phyloP scores from a whole-genome alignment of 805 yeast genomes.

The Candida sonorensis region DNA sequence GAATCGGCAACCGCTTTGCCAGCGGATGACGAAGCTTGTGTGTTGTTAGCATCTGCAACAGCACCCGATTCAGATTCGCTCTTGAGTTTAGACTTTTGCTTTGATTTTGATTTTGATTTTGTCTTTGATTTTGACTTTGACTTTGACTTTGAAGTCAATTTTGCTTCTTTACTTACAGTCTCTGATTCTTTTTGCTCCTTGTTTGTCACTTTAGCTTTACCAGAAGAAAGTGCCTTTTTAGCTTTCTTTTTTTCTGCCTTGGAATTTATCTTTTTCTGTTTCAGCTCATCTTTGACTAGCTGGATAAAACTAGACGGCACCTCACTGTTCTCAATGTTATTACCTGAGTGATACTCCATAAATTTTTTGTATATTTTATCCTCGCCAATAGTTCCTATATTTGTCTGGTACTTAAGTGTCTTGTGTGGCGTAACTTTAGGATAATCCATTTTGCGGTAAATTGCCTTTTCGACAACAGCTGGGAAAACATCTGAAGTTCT shows the following conservation, averaged over 20 bases:
- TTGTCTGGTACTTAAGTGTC: conserved; percentile 2
- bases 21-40: no score
- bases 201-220: background rate
- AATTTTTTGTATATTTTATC: conserved; percentile 9
- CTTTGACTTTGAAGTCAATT: no score
- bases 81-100: no score
- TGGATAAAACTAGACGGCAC: conserved; percentile 1
- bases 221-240: background rate
- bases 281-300: background rate
- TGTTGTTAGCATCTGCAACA: no score
- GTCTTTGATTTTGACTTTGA: no score
- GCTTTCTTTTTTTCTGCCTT: background rate
- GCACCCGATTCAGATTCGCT: no score
- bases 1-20: no score
- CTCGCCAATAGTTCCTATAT: conserved; percentile 6
- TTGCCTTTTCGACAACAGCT: conserved; percentile 31
- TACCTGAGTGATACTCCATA: conserved; percentile 2
- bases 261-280: background rate
- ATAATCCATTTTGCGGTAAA: conserved; percentile 26
- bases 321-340: background rate
- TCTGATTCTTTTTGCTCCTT: background rate
- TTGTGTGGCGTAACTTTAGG: background rate
- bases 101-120: no score
- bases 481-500: conserved; percentile 18
- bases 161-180: no score